Evolutionary conservation across 495 filamentous ascomycete genomes (phyloP).

Genomic region (Letharia lupina): DNA sequence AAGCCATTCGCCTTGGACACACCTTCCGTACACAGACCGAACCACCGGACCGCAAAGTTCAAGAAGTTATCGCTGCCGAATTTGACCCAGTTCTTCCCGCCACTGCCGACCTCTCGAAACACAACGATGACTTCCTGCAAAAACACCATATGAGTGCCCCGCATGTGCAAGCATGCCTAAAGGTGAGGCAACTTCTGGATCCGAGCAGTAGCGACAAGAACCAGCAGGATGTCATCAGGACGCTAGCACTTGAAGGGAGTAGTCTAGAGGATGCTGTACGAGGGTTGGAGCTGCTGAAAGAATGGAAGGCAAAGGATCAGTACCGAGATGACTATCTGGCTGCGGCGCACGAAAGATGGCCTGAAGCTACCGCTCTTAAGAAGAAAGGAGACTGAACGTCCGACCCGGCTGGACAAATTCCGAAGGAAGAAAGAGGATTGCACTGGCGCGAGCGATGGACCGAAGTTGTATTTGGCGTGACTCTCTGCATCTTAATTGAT

Average conservation of each 20-base stretch:
- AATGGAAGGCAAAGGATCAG: slow-evolving; percentile 49
- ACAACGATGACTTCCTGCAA: slow-evolving; percentile 58
- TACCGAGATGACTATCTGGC: slow-evolving; percentile 48
- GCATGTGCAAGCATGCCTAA: slow-evolving; percentile 56
- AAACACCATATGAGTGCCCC: slow-evolving; percentile 53
- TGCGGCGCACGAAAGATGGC: slow-evolving; percentile 62
- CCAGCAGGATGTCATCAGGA: slow-evolving; percentile 52
- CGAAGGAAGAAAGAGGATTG: neutral
- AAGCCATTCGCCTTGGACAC: slow-evolving; percentile 28
- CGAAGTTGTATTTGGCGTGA: neutral
- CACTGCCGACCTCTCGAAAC: slow-evolving; percentile 47
- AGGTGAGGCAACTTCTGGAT: slow-evolving; percentile 51
- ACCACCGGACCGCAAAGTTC: slow-evolving; percentile 50
- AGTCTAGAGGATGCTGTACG: slow-evolving; percentile 50
- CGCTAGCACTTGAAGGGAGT: slow-evolving; percentile 43
- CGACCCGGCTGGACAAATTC: neutral
- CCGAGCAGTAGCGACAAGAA: slow-evolving; percentile 44
- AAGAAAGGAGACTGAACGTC: neutral
- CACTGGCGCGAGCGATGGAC: neutral
- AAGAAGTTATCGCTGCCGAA: slow-evolving; percentile 56
- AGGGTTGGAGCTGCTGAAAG: slow-evolving; percentile 50
- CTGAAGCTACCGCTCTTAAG: slow-evolving; percentile 55
- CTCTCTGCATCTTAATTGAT: neutral
- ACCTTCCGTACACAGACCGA: slow-evolving; percentile 56
- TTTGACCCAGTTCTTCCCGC: slow-evolving; percentile 53